A percentile compares a stretch with the other conserved stretches of the same genome.
phyloP scores from a whole-genome alignment of 495 filamentous ascomycete genomes.

The Lophium mytilinum region DNA sequence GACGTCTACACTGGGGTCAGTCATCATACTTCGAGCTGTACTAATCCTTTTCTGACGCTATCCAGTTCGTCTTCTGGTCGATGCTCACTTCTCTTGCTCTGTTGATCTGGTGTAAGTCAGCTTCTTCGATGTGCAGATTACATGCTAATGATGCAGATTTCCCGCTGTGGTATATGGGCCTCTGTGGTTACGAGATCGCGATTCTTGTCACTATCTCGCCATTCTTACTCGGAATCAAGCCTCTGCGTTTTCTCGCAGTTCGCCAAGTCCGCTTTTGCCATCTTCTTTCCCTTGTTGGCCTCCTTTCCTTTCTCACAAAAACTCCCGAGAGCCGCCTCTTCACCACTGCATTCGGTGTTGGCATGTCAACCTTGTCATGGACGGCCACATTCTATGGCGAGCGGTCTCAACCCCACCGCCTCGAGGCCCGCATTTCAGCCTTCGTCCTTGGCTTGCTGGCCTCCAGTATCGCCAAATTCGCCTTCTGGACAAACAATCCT shows the following conservation, averaged over 20 bases:
- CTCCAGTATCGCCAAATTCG: slow-evolving; percentile 86
- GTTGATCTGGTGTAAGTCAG: slow-evolving; percentile 83
- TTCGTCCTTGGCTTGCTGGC: slow-evolving; percentile 76
- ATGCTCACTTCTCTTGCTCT: slow-evolving; percentile 82
- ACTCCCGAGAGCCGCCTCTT: slow-evolving; percentile 73
- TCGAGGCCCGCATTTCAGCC: slow-evolving; percentile 73
- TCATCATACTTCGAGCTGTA: slow-evolving; percentile 1
- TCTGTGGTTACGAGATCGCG: slow-evolving; percentile 90
- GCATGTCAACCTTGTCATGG: slow-evolving; percentile 72
- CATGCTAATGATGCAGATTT: slow-evolving; percentile 53
- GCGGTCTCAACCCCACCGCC: slow-evolving; percentile 57
- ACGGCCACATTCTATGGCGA: slow-evolving; percentile 71
- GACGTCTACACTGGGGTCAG: slow-evolving; percentile 89
- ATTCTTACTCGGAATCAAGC: slow-evolving; percentile 63
- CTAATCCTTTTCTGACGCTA: slow-evolving; percentile 3
- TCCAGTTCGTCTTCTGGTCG: slow-evolving; percentile 91
- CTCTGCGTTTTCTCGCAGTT: slow-evolving; percentile 57
- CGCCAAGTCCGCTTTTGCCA: slow-evolving; percentile 63
- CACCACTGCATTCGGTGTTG: slow-evolving; percentile 68
- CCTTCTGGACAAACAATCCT: slow-evolving; percentile 93
- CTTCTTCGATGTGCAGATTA: slow-evolving; percentile 1
- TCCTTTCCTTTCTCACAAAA: slow-evolving; percentile 70
- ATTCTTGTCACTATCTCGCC: slow-evolving; percentile 81
- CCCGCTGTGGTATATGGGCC: slow-evolving; percentile 99
- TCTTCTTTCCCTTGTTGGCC: slow-evolving; percentile 64